These are phyloP conservation scores for Botryotinia narcissicola DNA, from an alignment of 2,329 filamentous ascomycete genomes.

Conservation along the genomic window DNA sequence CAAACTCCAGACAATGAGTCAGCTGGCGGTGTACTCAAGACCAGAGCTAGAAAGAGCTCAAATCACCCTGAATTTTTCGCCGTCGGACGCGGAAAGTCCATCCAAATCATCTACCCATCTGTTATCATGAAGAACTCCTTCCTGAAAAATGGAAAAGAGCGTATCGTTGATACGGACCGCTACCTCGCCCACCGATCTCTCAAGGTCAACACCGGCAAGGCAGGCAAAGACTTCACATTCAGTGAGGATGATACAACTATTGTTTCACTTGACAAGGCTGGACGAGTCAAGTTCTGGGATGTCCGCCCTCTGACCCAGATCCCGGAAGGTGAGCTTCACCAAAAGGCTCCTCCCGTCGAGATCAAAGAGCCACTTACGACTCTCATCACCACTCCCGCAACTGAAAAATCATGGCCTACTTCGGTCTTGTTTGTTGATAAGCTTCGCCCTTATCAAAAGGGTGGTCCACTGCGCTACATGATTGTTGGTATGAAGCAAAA, in stretches of 20 bases:
- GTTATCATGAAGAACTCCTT: constrained; percentile 61
- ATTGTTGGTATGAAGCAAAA: constrained; percentile 99
- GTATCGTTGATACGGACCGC: constrained; percentile 79
- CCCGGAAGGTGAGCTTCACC: constrained; percentile 23
- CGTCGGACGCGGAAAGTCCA: constrained; percentile 91
- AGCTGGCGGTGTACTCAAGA: constrained; percentile 91
- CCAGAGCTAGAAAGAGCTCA: constrained; percentile 84
- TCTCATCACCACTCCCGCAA: constrained; percentile 78
- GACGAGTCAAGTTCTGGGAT: constrained; percentile 97
- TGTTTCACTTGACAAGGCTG: constrained; percentile 94
- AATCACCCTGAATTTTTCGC: constrained; percentile 92
- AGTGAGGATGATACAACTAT: constrained; percentile 95
- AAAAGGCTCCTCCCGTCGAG: constrained; percentile 53
- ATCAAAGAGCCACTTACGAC: constrained; percentile 84
- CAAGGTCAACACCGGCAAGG: constrained; percentile 95
- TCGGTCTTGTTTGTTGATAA: constrained; percentile 97
- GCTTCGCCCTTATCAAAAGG: constrained; percentile 86
- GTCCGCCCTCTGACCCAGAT: constrained; percentile 70
- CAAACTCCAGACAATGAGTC: constrained; percentile 84
- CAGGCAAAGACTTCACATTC: constrained; percentile 96
- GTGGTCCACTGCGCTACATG: constrained; percentile 87
- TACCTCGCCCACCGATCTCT: constrained; percentile 83
- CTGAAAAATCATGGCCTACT: constrained; percentile 94
- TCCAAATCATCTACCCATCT: constrained; percentile 78
- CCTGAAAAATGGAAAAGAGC: constrained; percentile 62